phyloP scores from a whole-genome alignment of 192 early-diverging fungal genomes.

The Coemansia sp. region DNA sequence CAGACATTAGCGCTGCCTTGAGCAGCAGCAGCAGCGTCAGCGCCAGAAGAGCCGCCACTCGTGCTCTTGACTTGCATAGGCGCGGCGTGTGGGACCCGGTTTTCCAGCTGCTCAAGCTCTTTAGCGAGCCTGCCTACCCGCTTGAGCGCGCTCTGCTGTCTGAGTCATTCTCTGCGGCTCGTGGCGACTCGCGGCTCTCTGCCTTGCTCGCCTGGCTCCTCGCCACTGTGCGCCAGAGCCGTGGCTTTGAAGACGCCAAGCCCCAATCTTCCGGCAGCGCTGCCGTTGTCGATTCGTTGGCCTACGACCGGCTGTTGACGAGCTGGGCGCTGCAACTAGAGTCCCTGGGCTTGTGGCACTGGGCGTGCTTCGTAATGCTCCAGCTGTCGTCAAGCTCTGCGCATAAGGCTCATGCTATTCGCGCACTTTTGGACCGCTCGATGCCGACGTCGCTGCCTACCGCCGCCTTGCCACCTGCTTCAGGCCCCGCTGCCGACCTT shows the following conservation, averaged over 20 bases:
- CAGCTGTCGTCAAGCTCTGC: slow-evolving; percentile 58
- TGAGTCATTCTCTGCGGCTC: slow-evolving; percentile 58
- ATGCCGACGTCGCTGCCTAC: slow-evolving; percentile 23
- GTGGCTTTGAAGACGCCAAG: slow-evolving; percentile 54
- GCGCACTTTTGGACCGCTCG: slow-evolving; percentile 31
- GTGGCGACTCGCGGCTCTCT: slow-evolving; percentile 68
- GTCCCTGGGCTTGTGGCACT: slow-evolving; percentile 77
- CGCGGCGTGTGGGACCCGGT: slow-evolving; percentile 60
- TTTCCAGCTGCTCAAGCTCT: slow-evolving; percentile 77
- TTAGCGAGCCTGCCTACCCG: slow-evolving; percentile 48
- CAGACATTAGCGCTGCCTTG: not conserved
- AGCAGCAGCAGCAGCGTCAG: not conserved
- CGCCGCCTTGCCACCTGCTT: not conserved
- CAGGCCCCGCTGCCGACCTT: slow-evolving; percentile 5
- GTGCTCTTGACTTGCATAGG: slow-evolving; percentile 19
- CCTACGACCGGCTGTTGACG: slow-evolving; percentile 60
- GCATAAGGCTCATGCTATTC: slow-evolving; percentile 57
- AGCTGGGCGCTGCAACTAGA: slow-evolving; percentile 75
- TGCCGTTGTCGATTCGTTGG: slow-evolving; percentile 1
- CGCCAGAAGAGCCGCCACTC: not conserved
- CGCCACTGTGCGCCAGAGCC: slow-evolving; percentile 40
- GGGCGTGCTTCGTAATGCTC: slow-evolving; percentile 79
- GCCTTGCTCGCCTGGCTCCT: slow-evolving; percentile 70
- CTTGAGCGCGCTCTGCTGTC: slow-evolving; percentile 68
- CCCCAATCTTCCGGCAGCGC: not conserved